phyloP scores from a whole-genome alignment of 129 eudicot species.

The Tagetes erecta region DNA sequence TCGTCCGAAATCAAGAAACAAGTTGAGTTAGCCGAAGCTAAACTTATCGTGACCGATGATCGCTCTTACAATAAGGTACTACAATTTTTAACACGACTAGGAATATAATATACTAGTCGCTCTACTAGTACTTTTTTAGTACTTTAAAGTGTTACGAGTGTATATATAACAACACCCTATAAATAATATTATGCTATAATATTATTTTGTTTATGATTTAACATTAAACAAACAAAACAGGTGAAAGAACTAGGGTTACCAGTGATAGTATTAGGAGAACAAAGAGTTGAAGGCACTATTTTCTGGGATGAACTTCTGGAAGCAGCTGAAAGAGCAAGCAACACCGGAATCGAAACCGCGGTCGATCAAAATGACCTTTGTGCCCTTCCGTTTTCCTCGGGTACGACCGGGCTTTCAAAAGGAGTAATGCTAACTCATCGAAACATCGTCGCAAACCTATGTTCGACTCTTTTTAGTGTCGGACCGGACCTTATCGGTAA shows the following conservation, averaged over 20 bases:
- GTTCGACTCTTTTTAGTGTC: slow-evolving; percentile 79
- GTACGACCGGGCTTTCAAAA: slow-evolving; percentile 88
- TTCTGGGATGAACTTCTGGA: slow-evolving; percentile 63
- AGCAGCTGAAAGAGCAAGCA: slow-evolving; percentile 63
- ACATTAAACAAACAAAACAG: slow-evolving; percentile 26
- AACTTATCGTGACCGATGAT: slow-evolving; percentile 74
- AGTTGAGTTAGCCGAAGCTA: slow-evolving; percentile 86
- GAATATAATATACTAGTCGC: no score
- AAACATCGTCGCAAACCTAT: slow-evolving; percentile 76
- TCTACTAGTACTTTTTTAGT: no score
- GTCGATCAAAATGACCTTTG: slow-evolving; percentile 64
- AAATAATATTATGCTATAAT: no score
- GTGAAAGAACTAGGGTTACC: slow-evolving; percentile 70
- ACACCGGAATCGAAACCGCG: slow-evolving; percentile 37
- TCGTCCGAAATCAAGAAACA: slow-evolving; percentile 76
- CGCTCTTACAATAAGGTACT: slow-evolving; percentile 64
- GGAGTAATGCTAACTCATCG: slow-evolving; percentile 95
- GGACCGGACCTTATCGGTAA: slow-evolving; percentile 68
- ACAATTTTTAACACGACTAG: no score
- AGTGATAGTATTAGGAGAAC: slow-evolving; percentile 57
- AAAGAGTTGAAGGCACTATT: slow-evolving; percentile 57
- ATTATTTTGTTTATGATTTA: no score
- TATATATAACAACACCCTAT: background rate
- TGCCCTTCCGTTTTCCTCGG: slow-evolving; percentile 97
- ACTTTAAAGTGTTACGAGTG: no score